Percentiles rank a stretch among this genome's conserved stretches.
phyloP scores from a whole-genome alignment of 83 land plant species.

The Thuja plicata region DNA sequence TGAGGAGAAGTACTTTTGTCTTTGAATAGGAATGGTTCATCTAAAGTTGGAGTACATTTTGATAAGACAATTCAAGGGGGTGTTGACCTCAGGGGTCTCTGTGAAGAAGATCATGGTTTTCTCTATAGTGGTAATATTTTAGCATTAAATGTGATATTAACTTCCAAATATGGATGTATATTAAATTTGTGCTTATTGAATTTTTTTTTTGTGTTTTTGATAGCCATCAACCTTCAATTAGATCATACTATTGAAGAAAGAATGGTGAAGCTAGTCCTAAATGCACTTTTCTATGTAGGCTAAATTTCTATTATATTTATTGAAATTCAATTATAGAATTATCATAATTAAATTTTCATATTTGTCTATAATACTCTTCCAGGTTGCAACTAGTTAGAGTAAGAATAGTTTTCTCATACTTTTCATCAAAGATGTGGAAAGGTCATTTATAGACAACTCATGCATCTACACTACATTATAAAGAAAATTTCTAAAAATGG shows the following conservation, averaged over 20 bases:
- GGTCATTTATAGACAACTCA: conserved; percentile 38
- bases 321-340: not conserved
- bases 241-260: conserved; percentile 70
- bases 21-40: conserved; percentile 78
- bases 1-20: conserved; percentile 68
- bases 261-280: conserved; percentile 73
- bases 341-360: not conserved
- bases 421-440: conserved; percentile 51
- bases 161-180: not conserved
- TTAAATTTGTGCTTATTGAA: not conserved
- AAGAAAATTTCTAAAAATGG: conserved; percentile 38
- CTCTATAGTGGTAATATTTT: conserved; percentile 63
- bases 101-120: conserved; percentile 92
- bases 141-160: not conserved
- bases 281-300: conserved; percentile 80
- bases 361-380: not conserved
- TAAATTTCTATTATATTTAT: not conserved
- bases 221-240: conserved; percentile 68
- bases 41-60: conserved; percentile 95
- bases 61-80: conserved; percentile 86
- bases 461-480: conserved; percentile 22
- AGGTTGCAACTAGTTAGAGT: conserved; percentile 46
- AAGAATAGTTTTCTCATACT: conserved; percentile 44
- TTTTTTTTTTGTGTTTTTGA: not conserved
- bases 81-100: conserved; percentile 81